These are phyloP conservation scores for Vaccinium corymbosum DNA, from an alignment of 148 eudicot genomes.

Conservation along the genomic window DNA sequence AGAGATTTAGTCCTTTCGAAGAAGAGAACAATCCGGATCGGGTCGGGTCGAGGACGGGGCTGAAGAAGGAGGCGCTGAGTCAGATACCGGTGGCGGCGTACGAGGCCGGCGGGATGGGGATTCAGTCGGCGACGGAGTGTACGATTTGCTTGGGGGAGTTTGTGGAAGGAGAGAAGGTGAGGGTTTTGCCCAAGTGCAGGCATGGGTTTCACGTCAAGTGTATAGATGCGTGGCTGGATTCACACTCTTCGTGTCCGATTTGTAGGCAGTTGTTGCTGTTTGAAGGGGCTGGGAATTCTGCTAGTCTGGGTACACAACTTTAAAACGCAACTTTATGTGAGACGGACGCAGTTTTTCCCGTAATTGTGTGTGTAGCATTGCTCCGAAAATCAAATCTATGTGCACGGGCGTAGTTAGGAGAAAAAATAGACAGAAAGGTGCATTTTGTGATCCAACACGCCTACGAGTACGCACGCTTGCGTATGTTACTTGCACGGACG, in stretches of 20 bases:
- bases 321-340: no score
- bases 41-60: not conserved
- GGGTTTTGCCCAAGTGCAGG: conserved; percentile 22
- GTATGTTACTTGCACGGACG: no score
- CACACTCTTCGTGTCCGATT: conserved; percentile 24
- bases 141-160: conserved; percentile 29
- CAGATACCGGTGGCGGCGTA: conserved; percentile 20
- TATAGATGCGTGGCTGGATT: conserved; percentile 24
- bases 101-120: conserved; percentile 2
- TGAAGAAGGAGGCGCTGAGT: conserved; percentile 15
- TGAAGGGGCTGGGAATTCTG: not conserved
- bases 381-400: no score
- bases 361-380: no score
- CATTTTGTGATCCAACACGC: no score
- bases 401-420: no score
- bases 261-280: conserved; percentile 21
- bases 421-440: no score
- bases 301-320: no score
- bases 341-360: no score
- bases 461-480: no score
- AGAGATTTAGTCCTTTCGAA: not conserved
- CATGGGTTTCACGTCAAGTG: conserved; percentile 25
- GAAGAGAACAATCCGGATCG: not conserved
- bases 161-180: conserved; percentile 21
- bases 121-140: conserved; percentile 18